A percentile compares a stretch with the other conserved stretches of the same genome.
Conservation (phyloP, 225 moss, liverwort and hornwort species). For the Physcomitrium patens region DNA sequence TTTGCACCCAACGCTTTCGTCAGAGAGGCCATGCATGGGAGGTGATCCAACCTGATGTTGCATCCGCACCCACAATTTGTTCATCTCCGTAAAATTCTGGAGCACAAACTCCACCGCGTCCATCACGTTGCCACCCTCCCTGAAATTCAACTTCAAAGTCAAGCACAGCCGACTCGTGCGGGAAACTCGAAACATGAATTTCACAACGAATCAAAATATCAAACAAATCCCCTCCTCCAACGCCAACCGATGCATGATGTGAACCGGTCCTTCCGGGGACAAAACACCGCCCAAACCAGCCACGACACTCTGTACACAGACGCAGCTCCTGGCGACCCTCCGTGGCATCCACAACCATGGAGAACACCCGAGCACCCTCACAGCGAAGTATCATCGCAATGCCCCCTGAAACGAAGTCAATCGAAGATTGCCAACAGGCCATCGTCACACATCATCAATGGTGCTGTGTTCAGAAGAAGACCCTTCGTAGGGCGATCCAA, state of each 20-base stretch:
- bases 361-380: slow-evolving; percentile 15
- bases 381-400: neutral
- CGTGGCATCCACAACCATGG: slow-evolving; percentile 19
- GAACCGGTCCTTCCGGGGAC: neutral
- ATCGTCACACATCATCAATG: slow-evolving; percentile 12
- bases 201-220: too few species aligned
- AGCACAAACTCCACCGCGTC: slow-evolving; percentile 98
- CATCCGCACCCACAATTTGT: slow-evolving; percentile 99
- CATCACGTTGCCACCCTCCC: slow-evolving; percentile 98
- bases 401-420: neutral
- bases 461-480: slow-evolving; percentile 39
- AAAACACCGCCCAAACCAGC: slow-evolving; percentile 6
- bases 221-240: slow-evolving; percentile 7
- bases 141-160: slow-evolving; percentile 43
- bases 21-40: slow-evolving; percentile 13
- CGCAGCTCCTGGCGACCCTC: slow-evolving; percentile 8
- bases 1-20: slow-evolving; percentile 11
- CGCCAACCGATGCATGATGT: slow-evolving; percentile 13
- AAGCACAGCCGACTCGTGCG: slow-evolving; percentile 15
- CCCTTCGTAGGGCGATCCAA: slow-evolving; percentile 92
- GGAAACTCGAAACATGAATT: too few species aligned
- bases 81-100: slow-evolving; percentile 99
- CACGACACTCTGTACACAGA: slow-evolving; percentile 16
- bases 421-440: slow-evolving; percentile 23
- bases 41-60: slow-evolving; percentile 78